Conservation (phyloP, 2,329 filamentous ascomycete species). For the Aspergillus glaucus region DNA sequence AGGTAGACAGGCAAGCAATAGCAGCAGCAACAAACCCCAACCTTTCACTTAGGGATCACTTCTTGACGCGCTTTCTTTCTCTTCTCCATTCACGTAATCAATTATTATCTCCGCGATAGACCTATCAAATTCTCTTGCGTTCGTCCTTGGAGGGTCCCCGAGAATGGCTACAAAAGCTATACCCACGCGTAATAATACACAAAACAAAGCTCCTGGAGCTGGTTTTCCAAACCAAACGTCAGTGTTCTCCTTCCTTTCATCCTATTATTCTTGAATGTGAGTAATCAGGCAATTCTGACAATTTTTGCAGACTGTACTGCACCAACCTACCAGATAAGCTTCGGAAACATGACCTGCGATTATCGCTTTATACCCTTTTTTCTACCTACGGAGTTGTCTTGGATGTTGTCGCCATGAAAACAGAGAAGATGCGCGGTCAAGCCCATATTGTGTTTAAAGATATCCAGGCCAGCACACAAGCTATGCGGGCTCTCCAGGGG, state of each 20-base stretch:
- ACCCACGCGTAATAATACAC: constrained; percentile 36
- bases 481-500: constrained; percentile 81
- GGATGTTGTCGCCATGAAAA: constrained; percentile 85
- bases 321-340: constrained; percentile 86
- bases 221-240: constrained; percentile 71
- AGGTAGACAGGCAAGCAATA: background rate
- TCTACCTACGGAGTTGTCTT: constrained; percentile 88
- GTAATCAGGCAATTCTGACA: constrained; percentile 14
- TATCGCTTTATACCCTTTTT: constrained; percentile 86
- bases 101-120: background rate
- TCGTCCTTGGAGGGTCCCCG: background rate
- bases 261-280: background rate
- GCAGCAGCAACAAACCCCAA: background rate
- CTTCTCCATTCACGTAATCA: constrained; percentile 3
- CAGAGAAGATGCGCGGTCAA: constrained; percentile 88
- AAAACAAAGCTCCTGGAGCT: constrained; percentile 33
- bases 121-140: background rate
- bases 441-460: constrained; percentile 90
- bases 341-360: constrained; percentile 78
- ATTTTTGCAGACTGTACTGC: constrained; percentile 69
- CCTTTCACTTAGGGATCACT: background rate
- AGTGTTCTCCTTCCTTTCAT: constrained; percentile 28
- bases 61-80: background rate
- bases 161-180: constrained; percentile 35
- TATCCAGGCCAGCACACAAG: constrained; percentile 83